A percentile compares a stretch with the other conserved stretches of the same genome.
Conservation (phyloP, 768 basidiomycete species). For the Tubosaeta sp. region DNA sequence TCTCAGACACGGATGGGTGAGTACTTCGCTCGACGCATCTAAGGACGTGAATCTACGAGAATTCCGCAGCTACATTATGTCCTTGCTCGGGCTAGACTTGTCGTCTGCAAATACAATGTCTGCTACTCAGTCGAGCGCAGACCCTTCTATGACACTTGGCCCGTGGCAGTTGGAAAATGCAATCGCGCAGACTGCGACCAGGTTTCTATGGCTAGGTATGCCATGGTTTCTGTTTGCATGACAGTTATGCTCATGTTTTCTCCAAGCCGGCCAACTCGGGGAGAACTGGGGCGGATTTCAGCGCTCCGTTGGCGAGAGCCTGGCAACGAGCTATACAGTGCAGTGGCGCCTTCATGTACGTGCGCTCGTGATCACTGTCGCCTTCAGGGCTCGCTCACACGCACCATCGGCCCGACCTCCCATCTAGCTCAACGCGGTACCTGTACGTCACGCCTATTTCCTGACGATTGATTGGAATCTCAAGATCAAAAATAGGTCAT, state of each 20-base stretch:
- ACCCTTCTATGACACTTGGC: not conserved
- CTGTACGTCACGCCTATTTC: not conserved
- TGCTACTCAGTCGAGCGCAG: not conserved
- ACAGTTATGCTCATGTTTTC: not conserved
- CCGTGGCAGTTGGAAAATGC: not conserved
- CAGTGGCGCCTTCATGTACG: not conserved
- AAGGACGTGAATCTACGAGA: too few species aligned
- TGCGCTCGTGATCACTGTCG: not conserved
- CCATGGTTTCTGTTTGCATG: not conserved
- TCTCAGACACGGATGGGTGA: not conserved
- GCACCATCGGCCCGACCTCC: not conserved
- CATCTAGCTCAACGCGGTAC: not conserved
- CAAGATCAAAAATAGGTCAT: not conserved
- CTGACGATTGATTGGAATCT: too few species aligned
- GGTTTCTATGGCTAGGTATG: not conserved
- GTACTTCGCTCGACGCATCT: not conserved
- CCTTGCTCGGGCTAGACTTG: not conserved
- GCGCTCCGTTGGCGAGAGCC: not conserved
- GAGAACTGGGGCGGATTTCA: not conserved
- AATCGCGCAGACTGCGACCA: not conserved
- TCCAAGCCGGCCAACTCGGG: not conserved
- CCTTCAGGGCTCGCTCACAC: not conserved
- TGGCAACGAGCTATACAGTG: not conserved
- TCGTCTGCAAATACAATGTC: not conserved
- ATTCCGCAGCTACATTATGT: not conserved